Evolutionary conservation across 129 eudicot genomes (phyloP).

Genomic region (Smallanthus sonchifolius): DNA sequence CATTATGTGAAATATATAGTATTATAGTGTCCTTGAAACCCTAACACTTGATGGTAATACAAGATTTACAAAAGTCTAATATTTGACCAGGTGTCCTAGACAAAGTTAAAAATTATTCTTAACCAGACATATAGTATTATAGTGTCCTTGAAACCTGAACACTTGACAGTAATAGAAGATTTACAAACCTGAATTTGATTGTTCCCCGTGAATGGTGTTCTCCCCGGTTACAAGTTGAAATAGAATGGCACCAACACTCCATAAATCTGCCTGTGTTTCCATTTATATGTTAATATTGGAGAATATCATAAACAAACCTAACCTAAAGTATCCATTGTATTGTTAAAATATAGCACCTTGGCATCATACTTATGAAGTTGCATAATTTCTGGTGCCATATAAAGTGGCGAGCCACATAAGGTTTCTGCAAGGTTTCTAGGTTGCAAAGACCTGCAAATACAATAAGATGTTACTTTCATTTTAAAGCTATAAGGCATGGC

Average conservation of each 20-base stretch:
- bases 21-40: too few species aligned
- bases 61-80: too few species aligned
- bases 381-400: constrained; percentile 93
- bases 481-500: background rate
- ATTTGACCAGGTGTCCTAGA: too few species aligned
- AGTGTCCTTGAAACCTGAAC: constrained; percentile 7
- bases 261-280: constrained; percentile 90
- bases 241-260: constrained; percentile 97
- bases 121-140: background rate
- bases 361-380: constrained; percentile 96
- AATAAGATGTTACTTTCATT: constrained; percentile 5
- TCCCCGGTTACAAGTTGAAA: constrained; percentile 91
- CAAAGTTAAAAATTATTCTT: too few species aligned
- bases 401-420: constrained; percentile 90
- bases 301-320: background rate
- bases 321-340: background rate
- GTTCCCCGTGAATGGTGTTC: constrained; percentile 86
- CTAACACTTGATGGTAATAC: too few species aligned
- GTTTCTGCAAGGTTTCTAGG: constrained; percentile 95
- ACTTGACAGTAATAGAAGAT: constrained; percentile 12
- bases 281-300: constrained; percentile 28
- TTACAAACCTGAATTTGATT: constrained; percentile 73
- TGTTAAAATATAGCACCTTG: constrained; percentile 51
- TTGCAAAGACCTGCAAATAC: constrained; percentile 70
- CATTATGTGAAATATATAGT: background rate